phyloP scores from a whole-genome alignment of 805 yeast genomes.

The Metschnikowia matae region DNA sequence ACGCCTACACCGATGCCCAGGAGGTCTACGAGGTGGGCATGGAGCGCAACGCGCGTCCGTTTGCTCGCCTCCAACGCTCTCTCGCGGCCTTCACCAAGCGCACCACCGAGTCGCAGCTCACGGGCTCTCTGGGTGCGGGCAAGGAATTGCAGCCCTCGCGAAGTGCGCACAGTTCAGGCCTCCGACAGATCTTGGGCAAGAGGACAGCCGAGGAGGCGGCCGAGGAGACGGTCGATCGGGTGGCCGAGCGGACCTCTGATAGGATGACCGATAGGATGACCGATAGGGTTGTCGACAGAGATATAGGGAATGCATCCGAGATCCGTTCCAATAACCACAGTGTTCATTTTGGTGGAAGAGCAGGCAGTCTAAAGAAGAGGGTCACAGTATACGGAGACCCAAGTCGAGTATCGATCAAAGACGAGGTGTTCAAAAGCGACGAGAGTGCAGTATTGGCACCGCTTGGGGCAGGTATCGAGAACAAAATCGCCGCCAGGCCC shows the following conservation, averaged over 20 bases:
- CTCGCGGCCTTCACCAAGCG: constrained; percentile 41
- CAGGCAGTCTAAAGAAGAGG: constrained; percentile 24
- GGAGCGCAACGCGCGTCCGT: constrained; percentile 61
- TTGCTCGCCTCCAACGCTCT: constrained; percentile 27
- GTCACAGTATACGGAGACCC: constrained; percentile 28
- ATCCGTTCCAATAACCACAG: background rate
- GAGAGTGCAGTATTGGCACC: constrained; percentile 43
- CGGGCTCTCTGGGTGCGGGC: background rate
- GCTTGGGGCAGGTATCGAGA: constrained; percentile 59
- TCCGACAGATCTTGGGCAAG: constrained; percentile 3
- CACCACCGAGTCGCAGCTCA: background rate
- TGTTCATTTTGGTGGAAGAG: background rate
- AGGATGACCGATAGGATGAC: background rate
- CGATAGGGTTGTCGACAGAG: background rate
- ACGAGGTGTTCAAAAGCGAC: constrained; percentile 18
- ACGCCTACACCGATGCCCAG: constrained; percentile 50
- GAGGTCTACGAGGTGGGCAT: constrained; percentile 60
- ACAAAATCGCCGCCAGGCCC: constrained; percentile 47
- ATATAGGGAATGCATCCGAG: background rate
- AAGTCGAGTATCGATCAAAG: constrained; percentile 7
- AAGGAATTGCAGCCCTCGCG: background rate
- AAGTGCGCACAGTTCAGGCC: background rate
- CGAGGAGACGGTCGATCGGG: background rate
- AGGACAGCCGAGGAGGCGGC: background rate
- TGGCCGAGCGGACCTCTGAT: background rate